A percentile compares a stretch with the other conserved stretches of the same genome.
phyloP scores from a whole-genome alignment of 2,329 filamentous ascomycete species.

The Bipolaris gigantea region DNA sequence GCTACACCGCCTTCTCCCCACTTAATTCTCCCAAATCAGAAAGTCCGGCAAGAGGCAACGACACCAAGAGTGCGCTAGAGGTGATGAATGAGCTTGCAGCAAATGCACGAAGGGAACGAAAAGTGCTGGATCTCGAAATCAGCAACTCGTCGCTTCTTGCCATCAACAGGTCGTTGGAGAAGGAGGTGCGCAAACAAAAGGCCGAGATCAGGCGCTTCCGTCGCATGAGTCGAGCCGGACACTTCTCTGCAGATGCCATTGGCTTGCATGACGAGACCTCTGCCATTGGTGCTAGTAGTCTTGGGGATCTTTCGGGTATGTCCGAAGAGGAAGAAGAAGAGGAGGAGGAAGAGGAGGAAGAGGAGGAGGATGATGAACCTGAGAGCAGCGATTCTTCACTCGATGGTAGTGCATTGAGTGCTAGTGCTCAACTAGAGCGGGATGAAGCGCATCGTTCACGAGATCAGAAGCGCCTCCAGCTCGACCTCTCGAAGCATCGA shows the following conservation, averaged over 20 bases:
- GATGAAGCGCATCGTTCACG: conserved; percentile 62
- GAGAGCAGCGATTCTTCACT: conserved; percentile 54
- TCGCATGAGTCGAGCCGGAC: conserved; percentile 79
- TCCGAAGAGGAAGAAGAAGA: conserved; percentile 39
- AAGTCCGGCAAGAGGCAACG: conserved; percentile 62
- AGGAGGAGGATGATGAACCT: conserved; percentile 49
- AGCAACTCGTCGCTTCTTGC: conserved; percentile 93
- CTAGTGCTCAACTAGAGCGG: conserved; percentile 46
- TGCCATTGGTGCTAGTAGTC: conserved; percentile 36
- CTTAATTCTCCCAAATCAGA: conserved; percentile 42
- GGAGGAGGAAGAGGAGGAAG: conserved; percentile 48
- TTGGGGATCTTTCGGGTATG: conserved; percentile 44
- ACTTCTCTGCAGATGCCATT: conserved; percentile 63
- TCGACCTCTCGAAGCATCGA: conserved; percentile 86
- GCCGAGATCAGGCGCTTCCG: conserved; percentile 83
- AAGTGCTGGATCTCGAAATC: conserved; percentile 94
- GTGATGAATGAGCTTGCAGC: conserved; percentile 75
- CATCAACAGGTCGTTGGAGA: conserved; percentile 90
- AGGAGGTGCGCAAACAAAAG: conserved; percentile 88
- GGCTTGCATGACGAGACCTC: conserved; percentile 52
- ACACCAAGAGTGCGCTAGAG: conserved; percentile 54
- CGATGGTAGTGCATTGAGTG: conserved; percentile 53
- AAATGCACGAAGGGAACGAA: conserved; percentile 88
- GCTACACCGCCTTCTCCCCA: conserved; percentile 26
- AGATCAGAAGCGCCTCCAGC: conserved; percentile 80